Evolutionary conservation across 75 land plant species (phyloP).

Genomic region (Gnetum montanum): DNA sequence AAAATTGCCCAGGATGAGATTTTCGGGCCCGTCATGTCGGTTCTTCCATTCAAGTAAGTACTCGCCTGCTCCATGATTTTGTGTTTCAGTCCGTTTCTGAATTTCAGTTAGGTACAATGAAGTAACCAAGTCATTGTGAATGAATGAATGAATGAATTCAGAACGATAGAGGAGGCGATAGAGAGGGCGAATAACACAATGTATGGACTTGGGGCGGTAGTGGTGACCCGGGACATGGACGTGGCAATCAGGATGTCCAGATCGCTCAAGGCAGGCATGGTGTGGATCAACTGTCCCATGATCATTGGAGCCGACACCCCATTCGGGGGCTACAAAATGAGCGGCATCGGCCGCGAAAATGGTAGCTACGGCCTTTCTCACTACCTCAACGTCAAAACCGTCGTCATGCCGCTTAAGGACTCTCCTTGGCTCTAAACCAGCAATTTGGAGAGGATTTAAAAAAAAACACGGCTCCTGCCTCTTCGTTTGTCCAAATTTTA

Average conservation of each 20-base stretch:
- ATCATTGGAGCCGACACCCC: constrained; percentile 48
- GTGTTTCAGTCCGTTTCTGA: not conserved
- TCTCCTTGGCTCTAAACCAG: constrained; percentile 60
- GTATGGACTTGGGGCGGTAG: constrained; percentile 72
- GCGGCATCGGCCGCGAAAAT: constrained; percentile 68
- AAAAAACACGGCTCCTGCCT: too few relatives aligned
- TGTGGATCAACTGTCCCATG: constrained; percentile 69
- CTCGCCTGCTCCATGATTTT: not conserved
- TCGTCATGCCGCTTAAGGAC: constrained; percentile 49
- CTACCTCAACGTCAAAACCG: constrained; percentile 54
- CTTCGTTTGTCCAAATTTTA: too few relatives aligned
- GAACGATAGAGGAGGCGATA: constrained; percentile 62
- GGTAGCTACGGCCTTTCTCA: constrained; percentile 39
- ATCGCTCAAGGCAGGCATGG: constrained; percentile 46
- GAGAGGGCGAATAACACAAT: constrained; percentile 49
- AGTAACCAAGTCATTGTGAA: not conserved
- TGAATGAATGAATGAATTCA: constrained; percentile 1
- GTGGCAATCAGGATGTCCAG: constrained; percentile 52
- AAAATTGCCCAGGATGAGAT: constrained; percentile 67
- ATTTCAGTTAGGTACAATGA: not conserved
- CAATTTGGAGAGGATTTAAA: not conserved
- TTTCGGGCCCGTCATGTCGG: constrained; percentile 16
- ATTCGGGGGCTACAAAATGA: constrained; percentile 75
- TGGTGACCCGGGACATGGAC: constrained; percentile 55
- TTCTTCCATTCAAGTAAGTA: constrained; percentile 64